Base-by-base conservation (phyloP, 2,329 filamentous ascomycete genomes). In the Xylaria sp. region DNA sequence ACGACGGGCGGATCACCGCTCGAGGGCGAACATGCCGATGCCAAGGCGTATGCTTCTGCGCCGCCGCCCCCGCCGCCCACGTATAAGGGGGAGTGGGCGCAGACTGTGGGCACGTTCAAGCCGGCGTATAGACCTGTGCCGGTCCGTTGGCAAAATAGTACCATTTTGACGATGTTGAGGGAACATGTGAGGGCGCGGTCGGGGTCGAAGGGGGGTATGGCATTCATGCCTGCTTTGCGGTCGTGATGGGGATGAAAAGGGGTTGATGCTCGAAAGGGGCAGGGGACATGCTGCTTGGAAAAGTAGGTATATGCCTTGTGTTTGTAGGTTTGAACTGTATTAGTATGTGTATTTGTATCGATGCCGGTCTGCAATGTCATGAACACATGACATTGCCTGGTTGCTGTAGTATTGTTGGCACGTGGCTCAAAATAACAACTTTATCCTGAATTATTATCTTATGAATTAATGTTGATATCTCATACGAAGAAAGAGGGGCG, bases 21-120 rank as follows among this genome's bases (percentile, higher is more conserved):
- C 64, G 55, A 58, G 54, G 63, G 54, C 48, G 65, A 64, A 70
- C 68, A 71, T 59, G 63, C 51, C 18, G 66, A 66, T 57, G 51
- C 62, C 18, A 68, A 66, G 54, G 68, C 74, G 37, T 30, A 30
- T 30, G 37, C 37, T 57, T 60, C 64, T 16, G 60, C 61, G 39
- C 6, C 48, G 10, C 54, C 66, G 58, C 57, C 69, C 57, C 65
- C 73, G 13, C n/a, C 58, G 19, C 65, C 66, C 57, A 73, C 73
- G 4, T 71, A 71, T 23, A 75, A 80, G 73, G 92, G 92, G 63
- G 94, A 99, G 78, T 99, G 94, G 94, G 91, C 91, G 63, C 93
- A 97, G 81, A 99, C 94, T 0, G 82, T 97, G 4, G 94, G 94
- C 37, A 92, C 91, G 19, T 97, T 96, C 76, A 93, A 90, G 80